Conservation (phyloP, 1,139 yeast species). For the Lodderomyces margitis region DNA sequence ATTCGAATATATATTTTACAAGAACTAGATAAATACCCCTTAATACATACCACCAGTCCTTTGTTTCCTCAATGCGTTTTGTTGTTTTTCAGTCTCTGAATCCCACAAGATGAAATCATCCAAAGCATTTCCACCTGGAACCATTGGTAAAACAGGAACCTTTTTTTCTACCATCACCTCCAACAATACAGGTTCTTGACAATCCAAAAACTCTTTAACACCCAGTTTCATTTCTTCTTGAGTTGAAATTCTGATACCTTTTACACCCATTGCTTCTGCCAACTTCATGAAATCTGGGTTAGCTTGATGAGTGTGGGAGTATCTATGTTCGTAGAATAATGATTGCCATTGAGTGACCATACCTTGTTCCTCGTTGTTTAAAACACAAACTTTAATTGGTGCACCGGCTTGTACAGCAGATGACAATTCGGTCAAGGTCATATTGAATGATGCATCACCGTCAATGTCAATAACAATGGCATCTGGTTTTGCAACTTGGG, state of each 20-base stretch:
- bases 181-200: slow-evolving; percentile 79
- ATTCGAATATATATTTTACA: too few species aligned
- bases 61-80: slow-evolving; percentile 59
- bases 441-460: slow-evolving; percentile 97
- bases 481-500: slow-evolving; percentile 93
- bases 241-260: slow-evolving; percentile 70
- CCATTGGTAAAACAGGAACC: slow-evolving; percentile 98
- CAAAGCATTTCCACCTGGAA: slow-evolving; percentile 92
- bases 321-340: slow-evolving; percentile 92
- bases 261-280: slow-evolving; percentile 91
- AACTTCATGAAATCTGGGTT: slow-evolving; percentile 92
- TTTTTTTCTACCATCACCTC: slow-evolving; percentile 93
- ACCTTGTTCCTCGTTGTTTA: slow-evolving; percentile 98
- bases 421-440: slow-evolving; percentile 91
- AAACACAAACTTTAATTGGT: slow-evolving; percentile 83
- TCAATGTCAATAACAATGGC: slow-evolving; percentile 94
- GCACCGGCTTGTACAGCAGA: slow-evolving; percentile 93
- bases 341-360: slow-evolving; percentile 99
- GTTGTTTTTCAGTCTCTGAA: slow-evolving; percentile 73
- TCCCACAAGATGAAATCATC: slow-evolving; percentile 90
- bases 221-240: slow-evolving; percentile 62
- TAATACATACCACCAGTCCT: slow-evolving; percentile 59
- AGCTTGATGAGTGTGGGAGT: slow-evolving; percentile 91
- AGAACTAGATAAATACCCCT: slow-evolving; percentile 15
- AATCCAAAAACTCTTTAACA: slow-evolving; percentile 70